phyloP scores from a whole-genome alignment of 1,284 basidiomycete species.

The Violaceomyces palustris region DNA sequence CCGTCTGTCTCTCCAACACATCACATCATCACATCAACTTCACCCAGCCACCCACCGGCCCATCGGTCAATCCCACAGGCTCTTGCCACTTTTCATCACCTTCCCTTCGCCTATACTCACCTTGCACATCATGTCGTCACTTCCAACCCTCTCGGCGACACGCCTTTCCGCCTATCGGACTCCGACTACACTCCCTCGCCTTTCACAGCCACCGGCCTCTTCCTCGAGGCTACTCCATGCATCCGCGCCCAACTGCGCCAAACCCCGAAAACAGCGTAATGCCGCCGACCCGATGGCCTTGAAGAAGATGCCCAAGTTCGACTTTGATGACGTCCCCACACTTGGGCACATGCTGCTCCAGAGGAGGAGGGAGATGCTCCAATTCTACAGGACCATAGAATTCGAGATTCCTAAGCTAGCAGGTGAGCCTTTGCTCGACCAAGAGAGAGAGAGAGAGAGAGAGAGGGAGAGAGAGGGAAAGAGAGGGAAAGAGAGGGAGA shows the following conservation, averaged over 20 bases:
- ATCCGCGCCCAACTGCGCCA: conserved; percentile 15
- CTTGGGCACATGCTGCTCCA: conserved; percentile 42
- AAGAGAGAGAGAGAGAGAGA: too few relatives aligned
- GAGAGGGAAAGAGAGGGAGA: too few relatives aligned
- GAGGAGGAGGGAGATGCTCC: conserved; percentile 41
- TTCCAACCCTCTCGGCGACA: too few relatives aligned
- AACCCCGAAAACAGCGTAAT: conserved; percentile 32
- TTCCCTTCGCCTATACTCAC: too few relatives aligned
- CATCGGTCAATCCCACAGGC: too few relatives aligned
- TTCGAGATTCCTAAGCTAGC: conserved; percentile 47
- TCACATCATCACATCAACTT: too few relatives aligned
- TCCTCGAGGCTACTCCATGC: conserved; percentile 27
- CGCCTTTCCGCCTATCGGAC: not conserved
- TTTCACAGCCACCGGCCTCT: conserved; percentile 1
- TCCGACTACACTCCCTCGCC: not conserved
- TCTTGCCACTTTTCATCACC: too few relatives aligned
- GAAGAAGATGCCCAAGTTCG: conserved; percentile 37
- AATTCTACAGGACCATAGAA: conserved; percentile 35
- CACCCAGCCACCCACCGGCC: too few relatives aligned
- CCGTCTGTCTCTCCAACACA: too few relatives aligned
- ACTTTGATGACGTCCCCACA: conserved; percentile 49
- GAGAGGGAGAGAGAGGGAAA: too few relatives aligned
- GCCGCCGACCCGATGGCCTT: conserved; percentile 24
- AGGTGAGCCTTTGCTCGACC: conserved; percentile 9
- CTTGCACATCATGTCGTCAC: too few relatives aligned